phyloP scores from a whole-genome alignment of 2,329 filamentous ascomycete species.

The Penicillium janthinellum region DNA sequence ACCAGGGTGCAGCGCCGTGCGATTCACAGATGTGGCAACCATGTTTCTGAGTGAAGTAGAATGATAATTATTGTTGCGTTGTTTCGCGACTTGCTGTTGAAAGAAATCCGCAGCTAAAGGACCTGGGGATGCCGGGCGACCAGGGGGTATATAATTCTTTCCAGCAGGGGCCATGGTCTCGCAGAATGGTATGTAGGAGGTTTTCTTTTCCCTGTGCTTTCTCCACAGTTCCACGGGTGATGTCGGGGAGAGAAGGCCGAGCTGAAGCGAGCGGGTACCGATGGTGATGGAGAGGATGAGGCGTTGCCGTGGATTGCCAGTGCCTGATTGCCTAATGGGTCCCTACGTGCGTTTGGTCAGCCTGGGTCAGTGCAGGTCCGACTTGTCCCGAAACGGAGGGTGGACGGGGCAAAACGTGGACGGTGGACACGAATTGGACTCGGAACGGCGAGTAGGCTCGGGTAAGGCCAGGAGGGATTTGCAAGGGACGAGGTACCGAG shows the following conservation, averaged over 20 bases:
- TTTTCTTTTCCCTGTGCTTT: conserved; percentile 32
- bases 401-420: not conserved
- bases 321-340: conserved; percentile 11
- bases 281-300: conserved; percentile 22
- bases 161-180: conserved; percentile 35
- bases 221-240: conserved; percentile 46
- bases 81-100: conserved; percentile 60
- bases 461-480: conserved; percentile 9
- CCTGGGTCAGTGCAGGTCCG: conserved; percentile 26
- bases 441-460: conserved; percentile 17
- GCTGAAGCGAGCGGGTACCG: conserved; percentile 23
- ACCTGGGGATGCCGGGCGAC: conserved; percentile 48
- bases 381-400: conserved; percentile 32
- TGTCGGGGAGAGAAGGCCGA: conserved; percentile 38
- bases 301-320: conserved; percentile 29
- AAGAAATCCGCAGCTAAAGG: conserved; percentile 58
- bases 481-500: not conserved
- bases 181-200: conserved; percentile 27
- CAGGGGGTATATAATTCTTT: conserved; percentile 49
- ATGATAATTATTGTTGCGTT: conserved; percentile 61
- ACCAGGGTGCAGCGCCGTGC: conserved; percentile 85
- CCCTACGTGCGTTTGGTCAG: not conserved
- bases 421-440: conserved; percentile 26
- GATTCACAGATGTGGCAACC: conserved; percentile 71
- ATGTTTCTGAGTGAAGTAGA: conserved; percentile 57